phyloP scores from a whole-genome alignment of 805 yeast species.

The Torulaspora maleeae region DNA sequence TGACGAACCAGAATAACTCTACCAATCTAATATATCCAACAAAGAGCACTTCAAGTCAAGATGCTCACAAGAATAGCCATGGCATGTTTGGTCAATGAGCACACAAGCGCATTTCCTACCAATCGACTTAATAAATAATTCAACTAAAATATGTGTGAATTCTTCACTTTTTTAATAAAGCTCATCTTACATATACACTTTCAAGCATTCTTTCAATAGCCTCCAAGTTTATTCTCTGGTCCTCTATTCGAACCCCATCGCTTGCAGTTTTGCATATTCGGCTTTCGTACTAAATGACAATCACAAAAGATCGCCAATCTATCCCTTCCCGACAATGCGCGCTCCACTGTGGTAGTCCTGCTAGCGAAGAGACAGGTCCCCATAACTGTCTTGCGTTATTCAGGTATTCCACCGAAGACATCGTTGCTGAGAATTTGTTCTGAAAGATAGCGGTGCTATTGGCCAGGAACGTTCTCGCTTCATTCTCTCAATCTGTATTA shows the following conservation, averaged over 20 bases:
- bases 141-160: not conserved
- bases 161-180: not conserved
- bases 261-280: not conserved
- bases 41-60: constrained; percentile 14
- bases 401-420: not conserved
- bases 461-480: not conserved
- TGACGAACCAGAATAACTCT: constrained; percentile 22
- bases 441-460: not conserved
- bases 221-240: not conserved
- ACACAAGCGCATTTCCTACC: not conserved
- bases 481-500: not conserved
- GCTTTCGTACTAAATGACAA: constrained; percentile 8
- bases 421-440: not conserved
- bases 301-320: constrained; percentile 11
- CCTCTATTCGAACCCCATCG: not conserved
- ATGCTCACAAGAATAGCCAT: constrained; percentile 7
- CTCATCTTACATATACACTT: not conserved
- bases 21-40: constrained; percentile 15
- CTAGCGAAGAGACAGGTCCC: constrained; percentile 1
- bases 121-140: not conserved
- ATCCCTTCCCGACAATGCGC: constrained; percentile 4
- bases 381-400: no score
- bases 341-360: constrained; percentile 1
- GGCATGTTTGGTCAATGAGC: constrained; percentile 12
- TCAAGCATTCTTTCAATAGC: not conserved